A percentile compares a stretch with the other conserved stretches of the same genome.
phyloP scores from a whole-genome alignment of 129 eudicot species.

The Flaveria robusta region DNA sequence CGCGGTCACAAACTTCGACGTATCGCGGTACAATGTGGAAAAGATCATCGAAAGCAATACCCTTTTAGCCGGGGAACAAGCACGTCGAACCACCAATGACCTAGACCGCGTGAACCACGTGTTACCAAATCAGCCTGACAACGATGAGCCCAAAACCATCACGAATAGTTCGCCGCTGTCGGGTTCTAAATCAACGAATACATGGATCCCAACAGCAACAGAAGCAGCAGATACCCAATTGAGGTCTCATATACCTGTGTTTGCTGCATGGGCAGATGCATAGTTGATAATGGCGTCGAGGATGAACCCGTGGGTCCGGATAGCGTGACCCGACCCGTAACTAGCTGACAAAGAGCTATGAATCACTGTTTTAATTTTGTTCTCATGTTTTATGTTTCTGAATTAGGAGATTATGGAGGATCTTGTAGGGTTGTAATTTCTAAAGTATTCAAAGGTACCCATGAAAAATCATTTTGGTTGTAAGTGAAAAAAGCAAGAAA shows the following conservation, averaged over 20 bases:
- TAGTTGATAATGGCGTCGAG: constrained; percentile 20
- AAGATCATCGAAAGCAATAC: constrained; percentile 71
- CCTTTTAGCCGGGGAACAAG: constrained; percentile 74
- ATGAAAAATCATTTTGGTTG: constrained; percentile 30
- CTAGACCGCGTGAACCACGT: constrained; percentile 4
- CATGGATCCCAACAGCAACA: constrained; percentile 15
- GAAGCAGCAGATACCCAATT: constrained; percentile 31
- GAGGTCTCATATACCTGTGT: constrained; percentile 68
- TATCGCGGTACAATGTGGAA: constrained; percentile 70
- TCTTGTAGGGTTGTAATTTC: constrained; percentile 29
- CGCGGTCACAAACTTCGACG: constrained; percentile 86
- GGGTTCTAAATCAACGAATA: background rate
- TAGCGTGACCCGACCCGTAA: constrained; percentile 11
- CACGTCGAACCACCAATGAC: constrained; percentile 52
- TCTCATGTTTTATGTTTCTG: background rate
- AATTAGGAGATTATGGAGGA: constrained; percentile 31
- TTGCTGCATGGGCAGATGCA: constrained; percentile 84
- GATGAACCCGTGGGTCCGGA: constrained; percentile 4
- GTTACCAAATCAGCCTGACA: constrained; percentile 24
- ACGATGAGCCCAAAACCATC: constrained; percentile 17
- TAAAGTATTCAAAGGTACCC: constrained; percentile 34
- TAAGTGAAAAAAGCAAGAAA: constrained; percentile 39
- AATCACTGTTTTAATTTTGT: background rate
- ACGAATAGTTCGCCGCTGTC: constrained; percentile 14
- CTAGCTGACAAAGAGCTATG: constrained; percentile 16